Conservation (phyloP, 345 rosid species). For the Viola odorata region DNA sequence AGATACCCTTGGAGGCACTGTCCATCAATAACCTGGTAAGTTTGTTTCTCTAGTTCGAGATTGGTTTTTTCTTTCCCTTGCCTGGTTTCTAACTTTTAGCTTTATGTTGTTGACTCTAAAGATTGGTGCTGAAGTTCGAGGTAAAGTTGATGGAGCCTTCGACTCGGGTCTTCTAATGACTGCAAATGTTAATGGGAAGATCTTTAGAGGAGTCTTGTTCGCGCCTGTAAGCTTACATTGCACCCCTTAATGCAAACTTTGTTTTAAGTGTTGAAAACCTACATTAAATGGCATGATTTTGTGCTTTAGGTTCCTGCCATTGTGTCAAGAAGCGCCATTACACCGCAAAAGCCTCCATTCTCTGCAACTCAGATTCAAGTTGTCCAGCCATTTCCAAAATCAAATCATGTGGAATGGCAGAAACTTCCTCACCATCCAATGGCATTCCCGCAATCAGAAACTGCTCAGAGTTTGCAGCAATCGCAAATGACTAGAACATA, state of each 20-base stretch:
- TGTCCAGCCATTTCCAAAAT: conserved; percentile 19
- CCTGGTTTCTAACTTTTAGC: neutral
- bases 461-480: conserved; percentile 20
- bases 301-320: conserved; percentile 30
- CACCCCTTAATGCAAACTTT: neutral
- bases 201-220: conserved; percentile 64
- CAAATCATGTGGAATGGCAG: conserved; percentile 15
- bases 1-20: conserved; percentile 21
- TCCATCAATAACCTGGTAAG: conserved; percentile 43
- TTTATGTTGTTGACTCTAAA: neutral
- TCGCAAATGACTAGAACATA: conserved; percentile 23
- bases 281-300: neutral
- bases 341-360: conserved; percentile 24
- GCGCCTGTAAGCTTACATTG: conserved; percentile 42
- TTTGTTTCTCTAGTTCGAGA: neutral
- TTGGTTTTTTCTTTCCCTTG: neutral
- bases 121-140: conserved; percentile 64
- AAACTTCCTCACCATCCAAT: conserved; percentile 20
- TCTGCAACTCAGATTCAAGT: conserved; percentile 19
- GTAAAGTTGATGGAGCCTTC: conserved; percentile 67
- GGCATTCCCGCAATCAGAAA: conserved; percentile 10
- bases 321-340: conserved; percentile 19
- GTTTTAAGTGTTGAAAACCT: no score
- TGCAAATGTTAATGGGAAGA: conserved; percentile 55
- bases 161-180: conserved; percentile 68